Evolutionary conservation across 2,329 filamentous ascomycete species (phyloP).

Genomic region (Fusarium sp.): DNA sequence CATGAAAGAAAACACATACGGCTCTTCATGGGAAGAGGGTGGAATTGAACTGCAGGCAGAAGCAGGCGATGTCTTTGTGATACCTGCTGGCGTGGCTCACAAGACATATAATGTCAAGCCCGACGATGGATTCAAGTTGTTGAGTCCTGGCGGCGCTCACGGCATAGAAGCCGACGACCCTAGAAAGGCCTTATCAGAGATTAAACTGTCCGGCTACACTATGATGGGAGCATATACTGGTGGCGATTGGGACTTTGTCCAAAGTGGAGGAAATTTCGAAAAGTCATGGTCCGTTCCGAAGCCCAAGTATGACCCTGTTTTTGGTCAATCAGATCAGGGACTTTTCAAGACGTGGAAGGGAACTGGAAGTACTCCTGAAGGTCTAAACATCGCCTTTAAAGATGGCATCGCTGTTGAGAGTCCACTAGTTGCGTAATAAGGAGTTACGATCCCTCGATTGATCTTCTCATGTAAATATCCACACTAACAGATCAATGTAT

Average conservation of each 20-base stretch:
- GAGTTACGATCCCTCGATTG: neutral
- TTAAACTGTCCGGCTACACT: conserved; percentile 47
- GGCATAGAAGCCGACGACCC: conserved; percentile 49
- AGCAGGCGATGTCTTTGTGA: conserved; percentile 67
- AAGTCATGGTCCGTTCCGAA: conserved; percentile 34
- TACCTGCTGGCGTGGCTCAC: conserved; percentile 66
- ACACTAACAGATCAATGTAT: neutral
- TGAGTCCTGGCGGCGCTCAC: conserved; percentile 57
- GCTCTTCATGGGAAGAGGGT: conserved; percentile 54
- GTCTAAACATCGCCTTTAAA: neutral
- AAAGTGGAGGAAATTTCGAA: conserved; percentile 32
- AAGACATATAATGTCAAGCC: conserved; percentile 61
- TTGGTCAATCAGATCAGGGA: conserved; percentile 9
- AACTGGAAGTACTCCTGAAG: neutral
- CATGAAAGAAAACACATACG: conserved; percentile 52
- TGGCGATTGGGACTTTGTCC: conserved; percentile 34
- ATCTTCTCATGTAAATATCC: neutral
- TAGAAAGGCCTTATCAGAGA: conserved; percentile 47
- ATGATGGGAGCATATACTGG: conserved; percentile 61
- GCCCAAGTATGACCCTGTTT: conserved; percentile 30
- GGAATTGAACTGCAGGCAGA: conserved; percentile 60
- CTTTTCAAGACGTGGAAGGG: conserved; percentile 28
- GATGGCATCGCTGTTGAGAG: neutral
- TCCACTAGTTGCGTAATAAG: neutral
- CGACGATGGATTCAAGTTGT: conserved; percentile 42